Evolutionary conservation across 108 stramenopile genomes (phyloP).

Genomic region (Skeletonema costatum): DNA sequence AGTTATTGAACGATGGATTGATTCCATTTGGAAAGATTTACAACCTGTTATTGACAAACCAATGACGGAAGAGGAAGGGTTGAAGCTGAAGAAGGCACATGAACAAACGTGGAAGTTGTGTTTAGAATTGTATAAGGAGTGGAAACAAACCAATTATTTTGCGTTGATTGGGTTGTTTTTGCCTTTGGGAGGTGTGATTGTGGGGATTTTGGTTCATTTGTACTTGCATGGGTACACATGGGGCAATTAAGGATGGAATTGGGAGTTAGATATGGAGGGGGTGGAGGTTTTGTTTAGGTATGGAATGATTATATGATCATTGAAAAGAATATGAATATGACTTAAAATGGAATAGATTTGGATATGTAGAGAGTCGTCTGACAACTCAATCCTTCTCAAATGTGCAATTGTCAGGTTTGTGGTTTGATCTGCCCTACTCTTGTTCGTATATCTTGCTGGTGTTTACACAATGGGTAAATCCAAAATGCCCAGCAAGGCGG

Average conservation of each 20-base stretch:
- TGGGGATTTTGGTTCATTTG: slow-evolving; percentile 35
- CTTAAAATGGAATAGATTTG: no score
- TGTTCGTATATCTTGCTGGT: no score
- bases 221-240: not conserved
- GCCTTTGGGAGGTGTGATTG: slow-evolving; percentile 14
- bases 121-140: slow-evolving; percentile 37
- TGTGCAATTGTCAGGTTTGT: no score
- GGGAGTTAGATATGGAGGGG: not conserved
- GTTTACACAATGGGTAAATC: no score
- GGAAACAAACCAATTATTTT: slow-evolving; percentile 17
- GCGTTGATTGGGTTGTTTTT: slow-evolving; percentile 18
- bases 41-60: slow-evolving; percentile 8
- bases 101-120: slow-evolving; percentile 43
- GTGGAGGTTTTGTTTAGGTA: not conserved
- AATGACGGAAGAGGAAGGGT: not conserved
- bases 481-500: no score
- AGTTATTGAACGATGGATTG: slow-evolving; percentile 57
- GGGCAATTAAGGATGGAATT: not conserved
- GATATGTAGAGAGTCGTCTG: no score
- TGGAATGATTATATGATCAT: no score
- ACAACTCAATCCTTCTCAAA: no score
- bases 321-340: no score
- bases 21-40: slow-evolving; percentile 42
- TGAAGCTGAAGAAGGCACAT: slow-evolving; percentile 16
- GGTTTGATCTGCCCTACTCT: no score